Percentiles rank a stretch among this genome's conserved stretches.
These are phyloP conservation scores for Elymus sibiricus DNA, from an alignment of 176 grass and related monocot genomes.

Conservation along the genomic window DNA sequence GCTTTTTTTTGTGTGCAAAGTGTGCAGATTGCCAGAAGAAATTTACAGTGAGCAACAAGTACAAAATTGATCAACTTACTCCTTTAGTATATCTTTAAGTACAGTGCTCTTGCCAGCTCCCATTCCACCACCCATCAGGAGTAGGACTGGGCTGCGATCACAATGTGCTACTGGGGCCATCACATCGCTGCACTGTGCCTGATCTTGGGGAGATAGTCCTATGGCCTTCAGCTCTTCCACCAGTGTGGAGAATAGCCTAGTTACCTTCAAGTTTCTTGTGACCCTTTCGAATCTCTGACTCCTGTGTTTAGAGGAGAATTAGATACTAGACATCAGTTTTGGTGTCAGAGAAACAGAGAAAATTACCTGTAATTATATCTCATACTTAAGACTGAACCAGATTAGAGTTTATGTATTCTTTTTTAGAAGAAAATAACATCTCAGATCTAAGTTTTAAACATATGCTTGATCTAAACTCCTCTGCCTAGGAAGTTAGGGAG, in stretches of 20 bases:
- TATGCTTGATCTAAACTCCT: neutral
- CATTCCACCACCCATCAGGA: conserved; percentile 95
- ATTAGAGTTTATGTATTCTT: neutral
- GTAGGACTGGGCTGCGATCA: conserved; percentile 77
- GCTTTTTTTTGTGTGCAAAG: neutral
- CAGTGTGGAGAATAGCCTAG: conserved; percentile 82
- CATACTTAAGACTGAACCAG: neutral
- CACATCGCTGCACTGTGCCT: conserved; percentile 48
- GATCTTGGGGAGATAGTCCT: conserved; percentile 36
- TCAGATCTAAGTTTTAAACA: neutral
- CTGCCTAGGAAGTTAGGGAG: neutral
- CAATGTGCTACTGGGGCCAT: conserved; percentile 77
- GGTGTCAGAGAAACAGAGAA: neutral
- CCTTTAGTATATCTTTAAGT: conserved; percentile 81
- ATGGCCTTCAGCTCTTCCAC: conserved; percentile 91
- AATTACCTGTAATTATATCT: neutral
- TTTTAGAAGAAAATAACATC: neutral
- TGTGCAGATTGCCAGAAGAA: neutral
- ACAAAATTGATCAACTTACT: conserved; percentile 45
- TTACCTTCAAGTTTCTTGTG: conserved; percentile 67
- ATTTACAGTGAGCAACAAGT: neutral
- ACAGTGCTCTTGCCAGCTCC: conserved; percentile 98
- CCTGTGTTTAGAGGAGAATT: conserved; percentile 37
- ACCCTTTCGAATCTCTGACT: conserved; percentile 83
- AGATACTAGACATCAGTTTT: neutral